Evolutionary conservation across 2,329 filamentous ascomycete genomes (phyloP), one percentile per base, ranked within the genome.

Genomic region (Blastomyces emzantsi): DNA sequence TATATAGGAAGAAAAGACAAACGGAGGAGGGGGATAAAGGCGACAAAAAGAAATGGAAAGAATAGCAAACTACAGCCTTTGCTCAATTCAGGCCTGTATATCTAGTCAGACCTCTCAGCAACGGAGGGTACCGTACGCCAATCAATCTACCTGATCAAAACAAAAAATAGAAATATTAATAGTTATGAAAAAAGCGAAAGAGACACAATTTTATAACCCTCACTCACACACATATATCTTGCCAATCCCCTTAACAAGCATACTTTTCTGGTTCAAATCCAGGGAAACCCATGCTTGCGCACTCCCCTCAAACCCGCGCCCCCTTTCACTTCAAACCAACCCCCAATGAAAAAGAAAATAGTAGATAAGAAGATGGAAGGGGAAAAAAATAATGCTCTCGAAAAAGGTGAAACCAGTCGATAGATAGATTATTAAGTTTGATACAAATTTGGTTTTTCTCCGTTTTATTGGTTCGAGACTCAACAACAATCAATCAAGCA

Each of bases 361-460:
- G 36, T 11, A 52, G 15, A 30, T 28, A 28, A 22, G 22, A 54
- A 54, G 51, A 33, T 30, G 28, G 33, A 30, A 22, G 43, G 22
- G n/a, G 22, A 45, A 28, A 43, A 33, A 25, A 17, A 43, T n/a
- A 58, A 58, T 36, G 9, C 56, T 17, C 25, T 59, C 56, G 19
- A 58, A 19, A 58, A 43, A 22, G 13, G 17, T 17, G 13, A 39
- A 30, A 15, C 39, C 22, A 45, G 39, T 59, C 22, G 15, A 56
- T 56, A 45, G 39, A 54, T 33, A 54, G 51, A 68, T 65, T 67
- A 69, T 68, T 74, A 72, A 65, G 69, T 70, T 70, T 75, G 66
- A 71, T 68, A 45, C 41, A 73, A 51, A 59, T 55, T 63, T 43
- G 51, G 54, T 62, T 63, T 43, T 60, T 62, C 54, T 57, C 45